Evolutionary conservation across 495 filamentous ascomycete species (phyloP).

Genomic region (Aspergillus saccharolyticus): DNA sequence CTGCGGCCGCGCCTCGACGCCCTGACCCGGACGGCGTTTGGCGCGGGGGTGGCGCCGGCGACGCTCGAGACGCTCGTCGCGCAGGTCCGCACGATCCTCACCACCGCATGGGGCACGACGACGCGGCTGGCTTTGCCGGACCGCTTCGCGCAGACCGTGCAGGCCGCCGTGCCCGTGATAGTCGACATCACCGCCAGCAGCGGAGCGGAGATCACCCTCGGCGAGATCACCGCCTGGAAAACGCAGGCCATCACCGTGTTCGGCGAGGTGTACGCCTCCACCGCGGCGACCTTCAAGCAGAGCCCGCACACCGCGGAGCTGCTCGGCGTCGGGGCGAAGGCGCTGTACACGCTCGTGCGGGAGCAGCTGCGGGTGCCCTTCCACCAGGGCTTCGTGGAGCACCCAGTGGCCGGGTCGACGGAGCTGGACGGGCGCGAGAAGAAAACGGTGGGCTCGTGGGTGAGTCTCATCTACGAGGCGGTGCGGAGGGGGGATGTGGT

Average conservation of each 20-base stretch:
- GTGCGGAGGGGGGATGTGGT: conserved; percentile 16
- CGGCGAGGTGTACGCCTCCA: conserved; percentile 11
- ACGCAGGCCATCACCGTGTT: conserved; percentile 7
- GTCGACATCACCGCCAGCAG: conserved; percentile 4
- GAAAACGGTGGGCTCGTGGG: conserved; percentile 25
- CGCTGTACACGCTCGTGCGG: conserved; percentile 22
- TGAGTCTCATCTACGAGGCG: conserved; percentile 26
- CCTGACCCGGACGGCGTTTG: conserved; percentile 5
- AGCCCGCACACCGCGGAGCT: conserved; percentile 18
- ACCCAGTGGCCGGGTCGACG: conserved; percentile 15
- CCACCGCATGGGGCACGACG: conserved; percentile 16
- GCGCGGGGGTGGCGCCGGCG: conserved; percentile 2
- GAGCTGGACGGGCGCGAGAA: conserved; percentile 18
- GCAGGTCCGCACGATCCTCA: background rate
- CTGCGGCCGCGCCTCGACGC: background rate
- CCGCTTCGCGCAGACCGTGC: conserved; percentile 19
- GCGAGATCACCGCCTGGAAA: conserved; percentile 18
- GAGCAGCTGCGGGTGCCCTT: conserved; percentile 21
- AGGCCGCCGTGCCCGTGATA: conserved; percentile 13
- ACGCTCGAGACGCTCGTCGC: conserved; percentile 1
- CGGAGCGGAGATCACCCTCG: background rate
- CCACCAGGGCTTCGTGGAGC: conserved; percentile 27
- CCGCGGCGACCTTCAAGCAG: conserved; percentile 10
- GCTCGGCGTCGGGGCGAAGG: conserved; percentile 18
- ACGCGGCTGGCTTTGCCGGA: conserved; percentile 43